Conservation (phyloP, 495 filamentous ascomycete genomes). For the Podospora fimiseda region DNA sequence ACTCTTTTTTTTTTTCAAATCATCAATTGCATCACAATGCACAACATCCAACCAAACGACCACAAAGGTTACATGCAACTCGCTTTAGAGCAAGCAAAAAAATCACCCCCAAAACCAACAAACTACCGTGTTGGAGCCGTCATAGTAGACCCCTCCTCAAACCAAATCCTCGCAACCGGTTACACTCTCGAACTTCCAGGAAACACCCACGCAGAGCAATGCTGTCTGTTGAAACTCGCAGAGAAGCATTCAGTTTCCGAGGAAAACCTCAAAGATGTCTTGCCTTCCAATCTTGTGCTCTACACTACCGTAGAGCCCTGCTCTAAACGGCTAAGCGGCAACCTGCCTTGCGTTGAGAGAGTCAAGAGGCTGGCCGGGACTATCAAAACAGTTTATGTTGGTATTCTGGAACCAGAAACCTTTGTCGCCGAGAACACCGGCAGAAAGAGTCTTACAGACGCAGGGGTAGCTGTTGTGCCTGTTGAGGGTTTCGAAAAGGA, state of each 20-base stretch:
- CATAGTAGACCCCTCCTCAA: slow-evolving; percentile 53
- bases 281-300: slow-evolving; percentile 55
- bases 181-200: slow-evolving; percentile 87
- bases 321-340: slow-evolving; percentile 70
- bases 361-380: slow-evolving; percentile 57
- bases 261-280: slow-evolving; percentile 47
- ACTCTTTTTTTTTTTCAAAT: neutral
- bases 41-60: slow-evolving; percentile 30
- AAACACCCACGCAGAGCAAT: slow-evolving; percentile 96
- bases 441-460: slow-evolving; percentile 59
- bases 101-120: slow-evolving; percentile 76
- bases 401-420: slow-evolving; percentile 78
- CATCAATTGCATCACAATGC: slow-evolving; percentile 5
- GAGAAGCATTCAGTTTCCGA: slow-evolving; percentile 43
- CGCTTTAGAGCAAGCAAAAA: slow-evolving; percentile 64
- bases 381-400: slow-evolving; percentile 78
- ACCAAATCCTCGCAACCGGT: slow-evolving; percentile 70
- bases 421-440: slow-evolving; percentile 82
- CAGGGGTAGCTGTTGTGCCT: slow-evolving; percentile 65
- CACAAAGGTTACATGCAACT: slow-evolving; percentile 65
- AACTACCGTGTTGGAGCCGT: slow-evolving; percentile 93
- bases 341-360: slow-evolving; percentile 73
- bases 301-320: slow-evolving; percentile 98
- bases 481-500: slow-evolving; percentile 73
- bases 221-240: slow-evolving; percentile 74